These are phyloP conservation scores for Martensiomyces pterosporus DNA, from an alignment of 192 early-diverging fungal species.

Conservation along the genomic window DNA sequence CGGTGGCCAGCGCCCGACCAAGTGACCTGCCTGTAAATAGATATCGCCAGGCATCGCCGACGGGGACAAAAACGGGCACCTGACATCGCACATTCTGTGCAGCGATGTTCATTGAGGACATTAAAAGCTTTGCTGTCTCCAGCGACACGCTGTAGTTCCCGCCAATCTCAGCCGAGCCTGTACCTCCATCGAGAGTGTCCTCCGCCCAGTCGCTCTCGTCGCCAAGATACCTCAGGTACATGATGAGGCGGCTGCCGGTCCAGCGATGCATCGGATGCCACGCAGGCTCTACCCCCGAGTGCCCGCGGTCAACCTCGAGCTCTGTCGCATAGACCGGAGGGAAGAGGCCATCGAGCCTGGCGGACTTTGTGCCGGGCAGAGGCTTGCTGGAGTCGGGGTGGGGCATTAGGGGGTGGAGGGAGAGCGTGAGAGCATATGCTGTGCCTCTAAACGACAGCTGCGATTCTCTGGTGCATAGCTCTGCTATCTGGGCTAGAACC, in stretches of 20 bases:
- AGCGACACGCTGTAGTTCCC: constrained; percentile 53
- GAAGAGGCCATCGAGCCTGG: constrained; percentile 37
- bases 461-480: constrained; percentile 28
- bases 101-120: constrained; percentile 66
- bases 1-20: not conserved
- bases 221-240: constrained; percentile 49
- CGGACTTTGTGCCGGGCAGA: not conserved
- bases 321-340: constrained; percentile 36
- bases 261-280: constrained; percentile 68
- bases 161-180: constrained; percentile 8
- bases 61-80: constrained; percentile 59
- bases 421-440: constrained; percentile 29
- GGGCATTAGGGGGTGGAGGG: constrained; percentile 33
- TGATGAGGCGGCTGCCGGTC: constrained; percentile 55
- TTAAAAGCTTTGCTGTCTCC: constrained; percentile 56
- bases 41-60: constrained; percentile 44
- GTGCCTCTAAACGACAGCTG: constrained; percentile 28
- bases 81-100: constrained; percentile 64
- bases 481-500: constrained; percentile 23
- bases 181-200: constrained; percentile 11
- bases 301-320: constrained; percentile 44
- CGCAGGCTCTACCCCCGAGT: constrained; percentile 21
- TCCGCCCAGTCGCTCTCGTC: constrained; percentile 20
- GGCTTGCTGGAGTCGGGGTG: not conserved
- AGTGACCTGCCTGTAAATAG: constrained; percentile 36